Conservation (phyloP, 129 eudicot genomes). For the Logfia minima region DNA sequence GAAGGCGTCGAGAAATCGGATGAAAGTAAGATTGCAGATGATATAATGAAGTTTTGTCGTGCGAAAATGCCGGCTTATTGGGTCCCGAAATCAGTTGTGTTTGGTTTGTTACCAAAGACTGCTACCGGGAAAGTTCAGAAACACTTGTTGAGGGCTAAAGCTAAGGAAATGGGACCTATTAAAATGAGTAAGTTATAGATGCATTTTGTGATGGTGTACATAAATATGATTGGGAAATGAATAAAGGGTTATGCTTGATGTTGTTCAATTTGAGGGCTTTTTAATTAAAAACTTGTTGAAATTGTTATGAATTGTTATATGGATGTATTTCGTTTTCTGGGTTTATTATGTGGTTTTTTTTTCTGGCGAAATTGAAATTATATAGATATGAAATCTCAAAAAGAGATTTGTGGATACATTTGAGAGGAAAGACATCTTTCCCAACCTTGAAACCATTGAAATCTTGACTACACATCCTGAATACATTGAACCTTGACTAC, state of each 20-base stretch:
- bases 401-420: too few species aligned
- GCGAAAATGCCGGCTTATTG: slow-evolving; percentile 66
- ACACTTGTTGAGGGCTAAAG: slow-evolving; percentile 68
- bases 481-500: too few species aligned
- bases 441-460: too few species aligned
- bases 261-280: background rate
- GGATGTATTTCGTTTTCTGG: background rate
- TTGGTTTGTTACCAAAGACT: slow-evolving; percentile 80
- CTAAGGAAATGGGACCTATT: slow-evolving; percentile 82
- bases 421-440: too few species aligned
- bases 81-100: slow-evolving; percentile 78
- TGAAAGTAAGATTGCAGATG: slow-evolving; percentile 46
- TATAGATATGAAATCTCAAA: too few species aligned
- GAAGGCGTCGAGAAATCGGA: slow-evolving; percentile 36
- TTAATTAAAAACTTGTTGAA: background rate
- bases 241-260: background rate
- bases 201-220: slow-evolving; percentile 17
- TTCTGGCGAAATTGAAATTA: too few species aligned
- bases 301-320: background rate
- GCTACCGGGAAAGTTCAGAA: slow-evolving; percentile 96
- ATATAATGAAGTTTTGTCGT: slow-evolving; percentile 67
- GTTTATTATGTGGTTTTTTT: too few species aligned
- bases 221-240: slow-evolving; percentile 11
- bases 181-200: slow-evolving; percentile 56
- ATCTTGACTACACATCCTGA: too few species aligned